These are phyloP conservation scores for Neurospora crassa DNA, from an alignment of 2,329 filamentous ascomycete species.

Conservation along the genomic window DNA sequence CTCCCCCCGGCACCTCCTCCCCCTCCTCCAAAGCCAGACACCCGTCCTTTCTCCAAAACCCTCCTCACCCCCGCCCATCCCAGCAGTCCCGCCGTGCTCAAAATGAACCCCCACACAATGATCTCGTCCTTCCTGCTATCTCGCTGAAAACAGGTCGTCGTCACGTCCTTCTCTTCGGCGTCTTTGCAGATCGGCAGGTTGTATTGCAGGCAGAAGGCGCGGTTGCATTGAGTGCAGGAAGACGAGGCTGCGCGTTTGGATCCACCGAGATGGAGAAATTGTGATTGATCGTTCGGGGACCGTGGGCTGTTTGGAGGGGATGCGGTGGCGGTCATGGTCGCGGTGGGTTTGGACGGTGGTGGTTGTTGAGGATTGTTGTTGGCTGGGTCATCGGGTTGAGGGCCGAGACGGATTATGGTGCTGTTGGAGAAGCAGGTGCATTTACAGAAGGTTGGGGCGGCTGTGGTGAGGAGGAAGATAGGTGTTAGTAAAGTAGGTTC, in stretches of 20 bases:
- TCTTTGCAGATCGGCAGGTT: conserved; percentile 53
- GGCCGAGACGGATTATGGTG: conserved; percentile 55
- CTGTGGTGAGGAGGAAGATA: conserved; percentile 24
- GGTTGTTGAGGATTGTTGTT: conserved; percentile 16
- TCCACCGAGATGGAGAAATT: not conserved
- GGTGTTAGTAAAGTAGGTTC: conserved; percentile 14
- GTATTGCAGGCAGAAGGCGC: conserved; percentile 53
- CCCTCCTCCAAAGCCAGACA: not conserved
- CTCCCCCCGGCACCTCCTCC: not conserved
- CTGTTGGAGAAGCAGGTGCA: conserved; percentile 62
- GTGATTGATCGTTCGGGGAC: conserved; percentile 11
- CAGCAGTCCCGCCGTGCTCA: conserved; percentile 47
- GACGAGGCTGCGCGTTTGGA: conserved; percentile 28
- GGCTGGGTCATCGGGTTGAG: conserved; percentile 24
- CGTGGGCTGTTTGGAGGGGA: not conserved
- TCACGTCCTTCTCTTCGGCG: conserved; percentile 51
- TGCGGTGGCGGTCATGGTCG: too few relatives aligned
- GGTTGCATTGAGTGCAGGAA: conserved; percentile 53
- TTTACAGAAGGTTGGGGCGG: conserved; percentile 57
- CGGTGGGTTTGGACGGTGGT: conserved; percentile 5
- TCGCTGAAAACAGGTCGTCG: conserved; percentile 56
- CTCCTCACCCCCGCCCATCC: conserved; percentile 49
- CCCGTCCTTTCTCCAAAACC: conserved; percentile 27
- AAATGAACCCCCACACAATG: conserved; percentile 55
- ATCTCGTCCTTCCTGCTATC: conserved; percentile 58